Base-by-base conservation (phyloP, 768 basidiomycete species). In the Multifurca ochricompacta region DNA sequence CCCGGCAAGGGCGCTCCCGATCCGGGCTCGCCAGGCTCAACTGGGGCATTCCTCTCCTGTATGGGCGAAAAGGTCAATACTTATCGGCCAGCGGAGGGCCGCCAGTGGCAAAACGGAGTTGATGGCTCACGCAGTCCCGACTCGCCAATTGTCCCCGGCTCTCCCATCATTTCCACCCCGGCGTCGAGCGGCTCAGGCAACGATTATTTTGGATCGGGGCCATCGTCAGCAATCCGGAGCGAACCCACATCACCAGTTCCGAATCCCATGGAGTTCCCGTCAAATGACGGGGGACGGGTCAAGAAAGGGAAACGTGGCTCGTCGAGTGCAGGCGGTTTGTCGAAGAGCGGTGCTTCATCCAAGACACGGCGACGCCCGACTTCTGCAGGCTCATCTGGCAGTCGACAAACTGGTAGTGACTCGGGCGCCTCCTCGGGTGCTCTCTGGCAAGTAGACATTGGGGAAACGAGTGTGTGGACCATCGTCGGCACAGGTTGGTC, bases 41-140 rank as follows among this genome's bases (percentile, higher is more conserved):
- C 82, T 6, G 89, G 91, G 37, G 82, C 88, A 7, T 94, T 91
- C 77, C 68, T 93, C 59, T 88, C 87, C 8, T 92, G 91, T 71
- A 86, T 91, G 83, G 89, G 88, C 59, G 91, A 93, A 70, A 91
- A 91, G 67, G 91, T 94, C 51, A 92, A 91, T 65, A 90, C 90
- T 0, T 91, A 90, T 65, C 82, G 87, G 30, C 87, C 89, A 14
- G 81, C 85, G 36, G 90, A 91, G 37, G 85, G 85, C 18, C 82
- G 91, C 25, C 79, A 81, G 57, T 92, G 90, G 90, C 53, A 55
- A 44, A 51, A 35, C 23, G 60, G 60, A n/a, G 50, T 46, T 13
- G 60, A 61, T 28, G 59, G 37, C 40, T 51, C 36, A 68, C 80
- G 3, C 73, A 69, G 40, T 82, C 83, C 7, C 83, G 58, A 61